Conservation (phyloP, 169 alveolate species). For the Plasmodium vivax region DNA sequence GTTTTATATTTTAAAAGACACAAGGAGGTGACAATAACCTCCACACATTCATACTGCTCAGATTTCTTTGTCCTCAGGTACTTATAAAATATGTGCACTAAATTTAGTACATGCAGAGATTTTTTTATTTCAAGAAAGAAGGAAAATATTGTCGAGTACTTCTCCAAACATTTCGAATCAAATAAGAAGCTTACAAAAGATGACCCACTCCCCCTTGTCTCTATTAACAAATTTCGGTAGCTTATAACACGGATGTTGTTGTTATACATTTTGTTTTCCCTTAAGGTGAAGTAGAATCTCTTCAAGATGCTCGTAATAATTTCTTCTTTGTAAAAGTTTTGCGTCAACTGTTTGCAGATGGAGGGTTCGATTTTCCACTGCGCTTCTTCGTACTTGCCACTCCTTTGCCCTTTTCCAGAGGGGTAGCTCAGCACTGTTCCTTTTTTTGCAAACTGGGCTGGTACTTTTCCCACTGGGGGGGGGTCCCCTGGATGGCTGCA, state of each 20-base stretch:
- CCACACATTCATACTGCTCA: neutral
- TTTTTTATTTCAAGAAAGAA: slow-evolving; percentile 69
- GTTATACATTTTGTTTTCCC: slow-evolving; percentile 66
- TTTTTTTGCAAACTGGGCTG: neutral
- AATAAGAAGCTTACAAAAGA: slow-evolving; percentile 50
- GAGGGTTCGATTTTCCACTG: neutral
- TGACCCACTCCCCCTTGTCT: slow-evolving; percentile 24
- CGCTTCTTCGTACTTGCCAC: neutral
- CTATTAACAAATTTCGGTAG: slow-evolving; percentile 69
- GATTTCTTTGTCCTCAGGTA: slow-evolving; percentile 32
- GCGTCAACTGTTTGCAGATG: slow-evolving; percentile 7
- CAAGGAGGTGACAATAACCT: slow-evolving; percentile 23
- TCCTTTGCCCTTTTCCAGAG: neutral
- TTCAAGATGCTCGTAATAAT: slow-evolving; percentile 31
- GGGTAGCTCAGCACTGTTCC: neutral
- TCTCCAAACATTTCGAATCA: slow-evolving; percentile 62
- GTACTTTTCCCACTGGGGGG: neutral
- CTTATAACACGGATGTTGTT: slow-evolving; percentile 48
- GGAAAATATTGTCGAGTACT: slow-evolving; percentile 71
- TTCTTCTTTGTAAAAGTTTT: slow-evolving; percentile 52
- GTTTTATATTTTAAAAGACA: slow-evolving; percentile 51
- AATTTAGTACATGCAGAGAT: slow-evolving; percentile 67
- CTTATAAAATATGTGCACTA: slow-evolving; percentile 76
- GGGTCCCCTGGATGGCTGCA: neutral
- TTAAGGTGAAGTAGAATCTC: slow-evolving; percentile 53